Percentiles rank a stretch among this genome's conserved stretches.
phyloP scores from a whole-genome alignment of 2,329 filamentous ascomycete species.

The Catunica adiposa region DNA sequence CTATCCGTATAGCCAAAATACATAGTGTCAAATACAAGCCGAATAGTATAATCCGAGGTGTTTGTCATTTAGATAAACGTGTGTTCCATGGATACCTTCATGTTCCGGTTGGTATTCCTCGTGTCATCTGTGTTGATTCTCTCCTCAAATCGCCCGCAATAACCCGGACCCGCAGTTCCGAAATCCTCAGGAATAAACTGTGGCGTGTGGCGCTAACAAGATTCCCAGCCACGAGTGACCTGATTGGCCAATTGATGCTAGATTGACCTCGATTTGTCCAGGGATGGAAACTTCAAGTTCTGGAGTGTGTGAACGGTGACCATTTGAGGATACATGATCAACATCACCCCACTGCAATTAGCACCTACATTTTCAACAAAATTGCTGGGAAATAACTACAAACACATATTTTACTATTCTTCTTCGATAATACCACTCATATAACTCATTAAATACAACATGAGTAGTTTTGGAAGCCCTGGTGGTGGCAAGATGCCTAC shows the following conservation, averaged over 20 bases:
- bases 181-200: neutral
- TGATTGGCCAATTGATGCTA: constrained; percentile 3
- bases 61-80: no score
- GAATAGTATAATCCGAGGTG: no score
- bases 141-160: neutral
- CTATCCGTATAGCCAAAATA: no score
- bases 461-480: constrained; percentile 54
- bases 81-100: no score
- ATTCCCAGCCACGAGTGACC: constrained; percentile 1
- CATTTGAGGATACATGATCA: neutral
- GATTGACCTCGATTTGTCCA: neutral
- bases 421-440: neutral
- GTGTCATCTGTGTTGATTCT: no score
- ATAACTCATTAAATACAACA: constrained; percentile 17
- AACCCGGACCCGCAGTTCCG: neutral
- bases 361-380: no score
- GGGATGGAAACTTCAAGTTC: neutral
- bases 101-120: no score
- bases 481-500: constrained; percentile 44
- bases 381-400: neutral
- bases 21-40: no score
- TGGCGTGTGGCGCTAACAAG: constrained; percentile 10
- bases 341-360: neutral
- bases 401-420: neutral
- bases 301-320: neutral